Conservation (phyloP, 1,284 basidiomycete genomes). For the Rhodotorula glutinis region DNA sequence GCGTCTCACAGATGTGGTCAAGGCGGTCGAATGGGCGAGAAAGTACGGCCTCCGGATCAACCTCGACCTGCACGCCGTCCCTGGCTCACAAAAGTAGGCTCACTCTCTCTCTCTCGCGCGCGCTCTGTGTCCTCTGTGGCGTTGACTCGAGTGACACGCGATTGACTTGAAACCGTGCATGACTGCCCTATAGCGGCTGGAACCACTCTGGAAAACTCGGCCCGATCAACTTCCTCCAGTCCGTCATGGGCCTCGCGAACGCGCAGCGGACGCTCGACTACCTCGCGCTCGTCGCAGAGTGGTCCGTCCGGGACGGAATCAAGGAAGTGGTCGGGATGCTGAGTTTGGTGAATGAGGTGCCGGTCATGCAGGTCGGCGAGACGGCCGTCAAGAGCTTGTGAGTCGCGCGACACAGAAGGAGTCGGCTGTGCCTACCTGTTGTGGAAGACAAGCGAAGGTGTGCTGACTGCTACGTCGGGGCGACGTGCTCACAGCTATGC, state of each 20-base stretch:
- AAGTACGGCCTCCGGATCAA: constrained; percentile 85
- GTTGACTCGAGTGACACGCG: no score
- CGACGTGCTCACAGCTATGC: constrained; percentile 26
- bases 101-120: neutral
- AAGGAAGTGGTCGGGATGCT: constrained; percentile 44
- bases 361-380: constrained; percentile 31
- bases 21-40: constrained; percentile 62
- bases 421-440: neutral
- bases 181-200: constrained; percentile 49
- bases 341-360: constrained; percentile 41
- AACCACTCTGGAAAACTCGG: constrained; percentile 55
- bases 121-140: neutral
- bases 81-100: constrained; percentile 58
- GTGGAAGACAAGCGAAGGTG: neutral
- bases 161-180: neutral
- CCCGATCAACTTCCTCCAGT: constrained; percentile 64
- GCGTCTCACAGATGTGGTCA: constrained; percentile 48
- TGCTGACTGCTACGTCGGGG: neutral
- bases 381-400: constrained; percentile 25
- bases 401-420: neutral
- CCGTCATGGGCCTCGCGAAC: constrained; percentile 59
- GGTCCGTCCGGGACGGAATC: constrained; percentile 27
- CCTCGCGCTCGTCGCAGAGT: constrained; percentile 42
- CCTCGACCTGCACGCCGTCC: constrained; percentile 75
- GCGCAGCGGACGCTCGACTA: constrained; percentile 46